These are phyloP conservation scores for Trichoderma breve DNA, from an alignment of 2,329 filamentous ascomycete species.

Conservation along the genomic window DNA sequence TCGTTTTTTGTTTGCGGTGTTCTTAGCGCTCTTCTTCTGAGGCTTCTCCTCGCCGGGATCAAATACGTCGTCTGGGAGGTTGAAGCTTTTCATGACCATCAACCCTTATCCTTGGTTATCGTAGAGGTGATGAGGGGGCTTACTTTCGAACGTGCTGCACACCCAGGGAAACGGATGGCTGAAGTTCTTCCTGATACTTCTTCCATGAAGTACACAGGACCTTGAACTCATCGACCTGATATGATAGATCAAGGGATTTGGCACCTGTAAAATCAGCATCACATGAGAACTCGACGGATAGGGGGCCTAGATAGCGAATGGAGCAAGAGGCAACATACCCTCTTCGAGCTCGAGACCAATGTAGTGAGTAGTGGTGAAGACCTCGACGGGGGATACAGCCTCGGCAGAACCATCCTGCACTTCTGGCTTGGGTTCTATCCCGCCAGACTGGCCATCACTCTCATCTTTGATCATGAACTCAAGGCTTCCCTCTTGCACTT, in stretches of 20 bases:
- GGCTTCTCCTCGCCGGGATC: slow-evolving; percentile 73
- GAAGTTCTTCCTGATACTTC: slow-evolving; percentile 70
- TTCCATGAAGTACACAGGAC: slow-evolving; percentile 73
- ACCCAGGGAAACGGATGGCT: slow-evolving; percentile 60
- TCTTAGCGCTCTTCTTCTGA: slow-evolving; percentile 51
- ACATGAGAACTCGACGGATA: background rate
- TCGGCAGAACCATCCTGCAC: slow-evolving; percentile 45
- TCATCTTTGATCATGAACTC: slow-evolving; percentile 44
- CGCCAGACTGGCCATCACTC: slow-evolving; percentile 28
- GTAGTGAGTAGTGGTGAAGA: slow-evolving; percentile 93
- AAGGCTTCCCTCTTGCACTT: slow-evolving; percentile 55
- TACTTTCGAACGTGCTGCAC: slow-evolving; percentile 87
- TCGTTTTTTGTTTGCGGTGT: slow-evolving; percentile 47
- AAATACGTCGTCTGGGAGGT: slow-evolving; percentile 89
- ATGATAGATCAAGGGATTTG: slow-evolving; percentile 74
- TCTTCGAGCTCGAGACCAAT: slow-evolving; percentile 79
- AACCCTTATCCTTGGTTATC: slow-evolving; percentile 6
- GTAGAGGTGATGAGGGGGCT: slow-evolving; percentile 34
- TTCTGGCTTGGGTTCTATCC: slow-evolving; percentile 47
- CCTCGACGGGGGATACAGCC: slow-evolving; percentile 35
- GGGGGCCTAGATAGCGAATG: background rate
- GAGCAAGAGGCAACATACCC: slow-evolving; percentile 53
- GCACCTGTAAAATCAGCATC: slow-evolving; percentile 50
- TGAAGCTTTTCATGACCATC: slow-evolving; percentile 63
- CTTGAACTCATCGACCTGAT: slow-evolving; percentile 84